phyloP scores from a whole-genome alignment of 225 moss, liverwort and hornwort species.

The Neckera pumila region DNA sequence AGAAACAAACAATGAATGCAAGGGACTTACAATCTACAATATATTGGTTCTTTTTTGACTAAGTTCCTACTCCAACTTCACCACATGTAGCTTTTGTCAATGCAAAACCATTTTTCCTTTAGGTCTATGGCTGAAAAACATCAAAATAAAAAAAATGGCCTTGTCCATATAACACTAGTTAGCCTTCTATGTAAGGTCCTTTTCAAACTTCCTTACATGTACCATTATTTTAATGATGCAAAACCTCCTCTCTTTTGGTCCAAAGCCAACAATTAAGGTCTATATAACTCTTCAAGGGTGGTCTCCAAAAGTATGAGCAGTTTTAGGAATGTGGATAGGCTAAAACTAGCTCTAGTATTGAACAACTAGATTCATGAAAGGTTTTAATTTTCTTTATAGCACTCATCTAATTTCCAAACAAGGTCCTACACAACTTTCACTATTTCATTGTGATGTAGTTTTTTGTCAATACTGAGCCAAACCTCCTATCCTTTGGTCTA shows the following conservation, averaged over 20 bases:
- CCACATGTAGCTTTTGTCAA: background rate
- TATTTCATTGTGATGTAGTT: background rate
- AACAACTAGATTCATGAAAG: background rate
- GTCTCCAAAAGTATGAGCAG: rapidly evolving
- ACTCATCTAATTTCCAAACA: background rate
- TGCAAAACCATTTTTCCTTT: background rate
- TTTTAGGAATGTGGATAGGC: background rate
- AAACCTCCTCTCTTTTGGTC: background rate
- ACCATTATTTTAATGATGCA: too few relatives aligned
- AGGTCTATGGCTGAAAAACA: background rate
- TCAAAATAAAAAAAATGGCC: background rate
- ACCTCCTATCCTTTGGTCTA: background rate
- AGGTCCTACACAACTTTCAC: background rate
- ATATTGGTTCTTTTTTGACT: rapidly evolving
- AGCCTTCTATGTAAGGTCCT: background rate
- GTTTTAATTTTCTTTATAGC: background rate
- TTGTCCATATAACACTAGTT: background rate
- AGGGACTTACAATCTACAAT: background rate
- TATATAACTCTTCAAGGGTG: background rate
- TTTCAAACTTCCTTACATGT: background rate
- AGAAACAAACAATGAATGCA: rapidly evolving
- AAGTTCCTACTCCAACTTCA: background rate
- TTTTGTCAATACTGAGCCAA: background rate
- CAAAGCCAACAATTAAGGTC: background rate
- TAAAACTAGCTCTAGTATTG: background rate